Evolutionary conservation across 2,329 filamentous ascomycete species (phyloP).

Genomic region (Scytalidium lignicola): DNA sequence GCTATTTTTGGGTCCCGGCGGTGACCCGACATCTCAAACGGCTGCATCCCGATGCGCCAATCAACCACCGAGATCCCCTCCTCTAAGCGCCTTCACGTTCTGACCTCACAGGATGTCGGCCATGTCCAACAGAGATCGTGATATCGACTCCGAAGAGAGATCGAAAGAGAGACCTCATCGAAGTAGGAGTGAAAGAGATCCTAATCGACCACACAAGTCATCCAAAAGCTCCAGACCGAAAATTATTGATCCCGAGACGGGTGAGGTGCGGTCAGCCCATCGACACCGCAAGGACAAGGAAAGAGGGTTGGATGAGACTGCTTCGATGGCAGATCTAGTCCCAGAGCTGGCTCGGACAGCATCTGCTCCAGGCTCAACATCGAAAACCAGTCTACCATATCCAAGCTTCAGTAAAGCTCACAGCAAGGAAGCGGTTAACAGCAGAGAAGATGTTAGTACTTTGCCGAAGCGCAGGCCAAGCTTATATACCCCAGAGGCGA

Average conservation of each 20-base stretch:
- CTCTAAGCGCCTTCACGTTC: background rate
- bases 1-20: background rate
- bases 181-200: conserved; percentile 25
- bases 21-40: background rate
- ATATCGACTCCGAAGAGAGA: conserved; percentile 19
- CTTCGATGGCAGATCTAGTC: conserved; percentile 42
- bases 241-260: conserved; percentile 25
- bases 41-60: background rate
- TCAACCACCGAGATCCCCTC: background rate
- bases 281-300: conserved; percentile 23
- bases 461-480: conserved; percentile 16
- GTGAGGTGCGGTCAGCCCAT: conserved; percentile 24
- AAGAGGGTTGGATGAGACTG: conserved; percentile 12
- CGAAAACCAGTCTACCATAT: conserved; percentile 54
- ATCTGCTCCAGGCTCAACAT: conserved; percentile 25
- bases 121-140: conserved; percentile 22
- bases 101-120: background rate
- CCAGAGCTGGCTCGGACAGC: conserved; percentile 37
- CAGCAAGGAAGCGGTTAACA: conserved; percentile 78
- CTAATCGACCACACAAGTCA: conserved; percentile 27
- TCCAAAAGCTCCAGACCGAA: conserved; percentile 24
- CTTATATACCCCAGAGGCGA: conserved; percentile 65
- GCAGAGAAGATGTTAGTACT: conserved; percentile 29
- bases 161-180: conserved; percentile 23
- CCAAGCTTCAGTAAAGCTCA: conserved; percentile 84